These are phyloP conservation scores for Terana coerulea DNA, from an alignment of 768 basidiomycete genomes.

Conservation along the genomic window DNA sequence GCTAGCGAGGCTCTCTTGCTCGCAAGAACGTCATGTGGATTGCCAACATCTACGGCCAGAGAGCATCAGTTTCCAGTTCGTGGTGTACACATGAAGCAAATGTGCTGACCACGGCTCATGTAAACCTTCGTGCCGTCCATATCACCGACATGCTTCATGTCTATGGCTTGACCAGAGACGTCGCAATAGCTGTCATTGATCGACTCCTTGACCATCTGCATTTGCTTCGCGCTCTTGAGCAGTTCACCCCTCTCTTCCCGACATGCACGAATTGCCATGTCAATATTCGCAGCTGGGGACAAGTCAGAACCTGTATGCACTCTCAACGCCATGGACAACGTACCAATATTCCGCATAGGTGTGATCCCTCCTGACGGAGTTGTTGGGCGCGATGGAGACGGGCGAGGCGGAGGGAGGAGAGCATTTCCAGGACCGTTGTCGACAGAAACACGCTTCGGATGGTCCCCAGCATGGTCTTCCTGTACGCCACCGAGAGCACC, in stretches of 20 bases:
- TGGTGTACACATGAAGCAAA: not conserved
- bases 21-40: constrained; percentile 45
- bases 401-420: constrained; percentile 6
- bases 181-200: constrained; percentile 85
- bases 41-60: constrained; percentile 47
- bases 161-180: constrained; percentile 56
- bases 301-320: too few relatives aligned
- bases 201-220: constrained; percentile 71
- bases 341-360: constrained; percentile 42
- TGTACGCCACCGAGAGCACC: too few relatives aligned
- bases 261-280: constrained; percentile 71
- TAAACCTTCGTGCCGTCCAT: constrained; percentile 63
- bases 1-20: constrained; percentile 54
- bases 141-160: constrained; percentile 58
- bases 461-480: not conserved
- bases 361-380: constrained; percentile 29
- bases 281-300: constrained; percentile 58
- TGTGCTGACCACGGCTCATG: constrained; percentile 50
- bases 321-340: constrained; percentile 15
- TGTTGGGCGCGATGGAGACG: constrained; percentile 10
- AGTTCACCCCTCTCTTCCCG: constrained; percentile 60
- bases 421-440: constrained; percentile 7
- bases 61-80: not conserved
- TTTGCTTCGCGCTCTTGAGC: constrained; percentile 59
- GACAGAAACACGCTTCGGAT: not conserved